Conservation (phyloP, 495 filamentous ascomycete genomes). For the Xylaria cubensis region DNA sequence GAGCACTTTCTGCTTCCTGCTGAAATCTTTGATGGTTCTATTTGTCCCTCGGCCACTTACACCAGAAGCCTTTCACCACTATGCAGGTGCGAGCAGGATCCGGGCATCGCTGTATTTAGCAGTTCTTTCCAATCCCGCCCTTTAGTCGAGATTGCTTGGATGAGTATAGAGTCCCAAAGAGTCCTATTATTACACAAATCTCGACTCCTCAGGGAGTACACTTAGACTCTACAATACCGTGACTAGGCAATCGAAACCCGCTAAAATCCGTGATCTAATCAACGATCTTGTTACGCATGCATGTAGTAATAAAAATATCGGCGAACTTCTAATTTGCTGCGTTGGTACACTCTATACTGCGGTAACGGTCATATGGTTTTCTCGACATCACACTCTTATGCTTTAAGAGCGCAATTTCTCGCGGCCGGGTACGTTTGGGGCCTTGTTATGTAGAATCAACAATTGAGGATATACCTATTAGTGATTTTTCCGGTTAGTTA, state of each 20-base stretch:
- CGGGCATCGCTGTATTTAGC: neutral
- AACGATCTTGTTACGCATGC: neutral
- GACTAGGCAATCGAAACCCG: neutral
- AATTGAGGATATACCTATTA: conserved; percentile 17
- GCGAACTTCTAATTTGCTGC: neutral
- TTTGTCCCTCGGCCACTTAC: neutral
- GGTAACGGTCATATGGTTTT: neutral
- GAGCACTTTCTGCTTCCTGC: neutral
- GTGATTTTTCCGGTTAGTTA: neutral
- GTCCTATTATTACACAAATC: neutral
- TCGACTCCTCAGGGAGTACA: neutral
- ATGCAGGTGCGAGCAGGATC: neutral
- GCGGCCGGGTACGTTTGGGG: neutral
- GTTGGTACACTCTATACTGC: neutral
- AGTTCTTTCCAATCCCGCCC: neutral
- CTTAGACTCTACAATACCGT: neutral
- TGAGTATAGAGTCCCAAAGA: neutral
- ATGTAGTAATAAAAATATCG: neutral
- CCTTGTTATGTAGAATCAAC: neutral
- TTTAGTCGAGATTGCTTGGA: neutral
- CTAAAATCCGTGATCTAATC: neutral
- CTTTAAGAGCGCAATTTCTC: neutral
- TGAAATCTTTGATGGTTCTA: neutral
- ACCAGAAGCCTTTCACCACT: neutral
- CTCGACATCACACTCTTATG: neutral